Evolutionary conservation across 805 yeast genomes (phyloP), one percentile per base, ranked within the genome.

Genomic region (Kuraishia hungarica): DNA sequence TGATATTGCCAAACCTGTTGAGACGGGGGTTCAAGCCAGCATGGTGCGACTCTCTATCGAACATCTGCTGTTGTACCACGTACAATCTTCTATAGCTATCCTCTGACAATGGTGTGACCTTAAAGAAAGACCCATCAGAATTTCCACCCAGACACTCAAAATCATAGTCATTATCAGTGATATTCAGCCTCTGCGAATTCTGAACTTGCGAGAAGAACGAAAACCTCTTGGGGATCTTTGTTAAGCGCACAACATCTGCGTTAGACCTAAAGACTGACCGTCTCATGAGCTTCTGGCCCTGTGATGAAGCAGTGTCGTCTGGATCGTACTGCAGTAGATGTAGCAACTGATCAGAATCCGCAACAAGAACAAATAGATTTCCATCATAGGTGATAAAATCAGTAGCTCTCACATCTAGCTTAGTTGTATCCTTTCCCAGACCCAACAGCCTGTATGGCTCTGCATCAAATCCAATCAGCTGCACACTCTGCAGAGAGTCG

Each of bases 291-390:
- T 83, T 74, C 60, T 86, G 89, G 5, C 98, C 98, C 54, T 89
- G 83, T 49, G 83, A 70, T 1, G 97, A 89, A 22, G 79, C 77
- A 0, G 94, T 87, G 64, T 90, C 96, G 58, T 92, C 97, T 0
- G 98, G 98, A 59, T 94, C 96, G 66, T 89, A 94, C 63, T 88
- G 89, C 48, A 90, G 69, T 10, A 93, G 63, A 65, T 89, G 96
- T 23, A 94, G 64, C 8, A 80, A 75, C 23, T 82, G 79, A 51
- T 82, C 77, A 52, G 80, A 78, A 67, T 92, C 97, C 1, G 90
- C 86, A 19, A 83, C 76, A 1, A 86, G 72, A 50, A 90, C 76
- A 61, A 69, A 82, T 13, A 92, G 69, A 52, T 87, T 87, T 11
- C 87, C 87, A 56, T 86, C 87, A 55, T 83, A 78, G 17, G 83